Conservation (phyloP, 495 filamentous ascomycete species). For the Aspergillus coremiiformis region DNA sequence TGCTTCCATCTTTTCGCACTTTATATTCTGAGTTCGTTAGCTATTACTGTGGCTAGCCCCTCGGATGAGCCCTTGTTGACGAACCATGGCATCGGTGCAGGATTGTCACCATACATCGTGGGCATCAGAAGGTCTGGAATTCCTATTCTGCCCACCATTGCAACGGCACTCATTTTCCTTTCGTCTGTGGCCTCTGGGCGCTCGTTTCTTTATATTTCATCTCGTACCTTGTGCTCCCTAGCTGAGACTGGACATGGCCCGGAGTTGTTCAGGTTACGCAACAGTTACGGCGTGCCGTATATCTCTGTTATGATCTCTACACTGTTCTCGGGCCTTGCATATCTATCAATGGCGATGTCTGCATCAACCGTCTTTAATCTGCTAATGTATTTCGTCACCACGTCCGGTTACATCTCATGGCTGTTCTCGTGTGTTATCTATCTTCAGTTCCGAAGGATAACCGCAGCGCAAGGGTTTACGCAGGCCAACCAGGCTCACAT, state of each 20-base stretch:
- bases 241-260: constrained; percentile 43
- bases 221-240: constrained; percentile 43
- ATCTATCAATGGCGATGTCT: constrained; percentile 23
- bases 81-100: constrained; percentile 44
- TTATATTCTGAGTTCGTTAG: constrained; percentile 53
- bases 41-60: constrained; percentile 49
- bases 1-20: constrained; percentile 41
- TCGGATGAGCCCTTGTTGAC: constrained; percentile 48
- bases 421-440: constrained; percentile 48
- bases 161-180: constrained; percentile 63
- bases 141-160: constrained; percentile 51
- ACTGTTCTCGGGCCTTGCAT: constrained; percentile 35
- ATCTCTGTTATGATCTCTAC: constrained; percentile 31
- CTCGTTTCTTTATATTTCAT: constrained; percentile 51
- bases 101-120: constrained; percentile 30
- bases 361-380: constrained; percentile 36
- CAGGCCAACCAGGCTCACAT: constrained; percentile 36
- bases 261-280: constrained; percentile 34
- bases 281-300: constrained; percentile 41
- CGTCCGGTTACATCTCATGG: constrained; percentile 56
- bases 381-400: constrained; percentile 54
- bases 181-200: constrained; percentile 64
- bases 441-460: constrained; percentile 47
- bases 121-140: constrained; percentile 41
- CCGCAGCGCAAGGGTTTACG: constrained; percentile 31